A percentile compares a stretch with the other conserved stretches of the same genome.
These are phyloP conservation scores for Babjeviella inositovora DNA, from an alignment of 805 yeast species.

Conservation along the genomic window DNA sequence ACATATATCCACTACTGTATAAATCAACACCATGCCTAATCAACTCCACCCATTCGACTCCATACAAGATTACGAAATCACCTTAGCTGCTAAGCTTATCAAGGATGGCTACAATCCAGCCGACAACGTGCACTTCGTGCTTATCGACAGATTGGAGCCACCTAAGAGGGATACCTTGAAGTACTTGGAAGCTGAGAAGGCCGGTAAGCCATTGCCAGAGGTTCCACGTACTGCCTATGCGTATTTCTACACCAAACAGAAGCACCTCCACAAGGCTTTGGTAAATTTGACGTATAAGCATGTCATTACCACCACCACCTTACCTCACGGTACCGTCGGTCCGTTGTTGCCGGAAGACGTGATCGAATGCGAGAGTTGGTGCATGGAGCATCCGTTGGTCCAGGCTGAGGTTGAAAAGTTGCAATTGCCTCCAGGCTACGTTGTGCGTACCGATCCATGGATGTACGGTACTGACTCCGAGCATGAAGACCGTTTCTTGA, in stretches of 20 bases:
- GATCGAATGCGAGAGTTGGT: constrained; percentile 30
- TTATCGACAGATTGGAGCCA: constrained; percentile 59
- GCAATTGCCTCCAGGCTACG: constrained; percentile 34
- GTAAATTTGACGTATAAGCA: constrained; percentile 50
- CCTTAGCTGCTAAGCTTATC: constrained; percentile 39
- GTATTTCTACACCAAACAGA: constrained; percentile 42
- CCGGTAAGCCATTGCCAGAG: constrained; percentile 28
- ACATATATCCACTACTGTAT: too few species aligned
- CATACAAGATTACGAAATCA: constrained; percentile 39
- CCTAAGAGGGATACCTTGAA: constrained; percentile 59
- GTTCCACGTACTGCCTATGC: constrained; percentile 56
- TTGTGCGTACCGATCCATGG: constrained; percentile 65
- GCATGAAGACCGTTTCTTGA: constrained; percentile 40
- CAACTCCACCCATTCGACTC: constrained; percentile 48
- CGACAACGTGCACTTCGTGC: constrained; percentile 44
- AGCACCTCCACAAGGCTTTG: constrained; percentile 53
- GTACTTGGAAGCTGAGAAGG: constrained; percentile 52
- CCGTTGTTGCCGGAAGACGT: constrained; percentile 59
- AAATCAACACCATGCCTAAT: too few species aligned
- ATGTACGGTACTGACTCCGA: constrained; percentile 70
- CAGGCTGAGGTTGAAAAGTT: constrained; percentile 51
- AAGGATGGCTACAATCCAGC: constrained; percentile 37
- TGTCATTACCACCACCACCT: constrained; percentile 34
- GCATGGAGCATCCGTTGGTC: constrained; percentile 38
- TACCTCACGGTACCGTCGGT: constrained; percentile 51